A percentile compares a stretch with the other conserved stretches of the same genome.
Conservation (phyloP, 441 rosid genomes). For the Erysimum cheiri region DNA sequence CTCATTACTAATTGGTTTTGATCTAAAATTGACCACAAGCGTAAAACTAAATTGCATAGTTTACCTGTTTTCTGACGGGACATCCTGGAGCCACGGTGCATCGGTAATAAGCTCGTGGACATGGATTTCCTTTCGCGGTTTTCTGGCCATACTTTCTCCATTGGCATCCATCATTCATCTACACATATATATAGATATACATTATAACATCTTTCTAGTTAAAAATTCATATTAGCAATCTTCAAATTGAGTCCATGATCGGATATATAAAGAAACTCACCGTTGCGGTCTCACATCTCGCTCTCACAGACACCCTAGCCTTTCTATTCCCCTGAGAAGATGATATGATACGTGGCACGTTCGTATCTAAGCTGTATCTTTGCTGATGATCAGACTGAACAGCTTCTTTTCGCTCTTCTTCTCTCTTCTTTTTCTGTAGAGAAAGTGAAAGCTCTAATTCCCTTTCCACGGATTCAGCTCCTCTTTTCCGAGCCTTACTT, state of each 20-base stretch:
- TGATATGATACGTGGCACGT: slow-evolving; percentile 49
- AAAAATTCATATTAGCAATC: not conserved
- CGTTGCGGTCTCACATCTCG: slow-evolving; percentile 80
- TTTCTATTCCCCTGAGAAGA: slow-evolving; percentile 63
- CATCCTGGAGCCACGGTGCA: slow-evolving; percentile 90
- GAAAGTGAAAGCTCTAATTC: slow-evolving; percentile 74
- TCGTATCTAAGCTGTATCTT: slow-evolving; percentile 51
- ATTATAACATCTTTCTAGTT: not conserved
- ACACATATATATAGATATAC: not conserved
- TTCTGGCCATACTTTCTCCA: slow-evolving; percentile 99
- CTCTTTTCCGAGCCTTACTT: slow-evolving; percentile 38
- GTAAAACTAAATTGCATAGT: not conserved
- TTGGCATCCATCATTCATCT: slow-evolving; percentile 98
- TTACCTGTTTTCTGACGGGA: slow-evolving; percentile 89
- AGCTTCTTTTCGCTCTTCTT: slow-evolving; percentile 38
- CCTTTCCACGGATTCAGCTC: slow-evolving; percentile 24
- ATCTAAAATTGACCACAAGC: not conserved
- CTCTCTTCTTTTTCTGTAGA: slow-evolving; percentile 47
- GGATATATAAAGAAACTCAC: slow-evolving; percentile 49
- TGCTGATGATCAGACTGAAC: slow-evolving; percentile 38
- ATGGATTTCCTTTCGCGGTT: slow-evolving; percentile 93
- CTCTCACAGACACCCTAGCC: slow-evolving; percentile 90
- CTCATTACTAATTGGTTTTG: not conserved
- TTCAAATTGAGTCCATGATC: slow-evolving; percentile 19
- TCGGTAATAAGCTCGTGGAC: slow-evolving; percentile 95